Evolutionary conservation across 108 stramenopile species (phyloP), one percentile per base, ranked within the genome.

Genomic region (Skeletonema grethae): DNA sequence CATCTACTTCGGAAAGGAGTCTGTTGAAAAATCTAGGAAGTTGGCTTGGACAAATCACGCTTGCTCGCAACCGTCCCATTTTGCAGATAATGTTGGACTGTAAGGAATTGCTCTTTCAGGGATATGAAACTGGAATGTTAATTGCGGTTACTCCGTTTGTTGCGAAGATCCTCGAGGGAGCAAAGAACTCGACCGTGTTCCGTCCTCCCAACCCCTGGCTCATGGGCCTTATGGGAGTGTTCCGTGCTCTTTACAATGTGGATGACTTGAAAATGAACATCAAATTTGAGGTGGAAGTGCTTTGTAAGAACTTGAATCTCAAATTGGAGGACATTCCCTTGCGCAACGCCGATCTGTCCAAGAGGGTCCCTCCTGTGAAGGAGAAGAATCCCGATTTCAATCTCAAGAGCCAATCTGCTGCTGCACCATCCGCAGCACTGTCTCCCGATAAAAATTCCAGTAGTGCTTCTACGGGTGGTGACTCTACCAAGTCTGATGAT

Each of bases 121-220:
- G 95, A 18, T 99, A 98, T 69, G 99, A 99, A 83, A 96, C 96
- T 31, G 98, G 98, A 24, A 89, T 95, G 74, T 85, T 99, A 20
- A 97, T 99, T 72, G 98, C 99, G 7, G 96, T 99, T 28, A 94
- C 97, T 11, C 97, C 97, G n/a, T 99, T 99, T 68, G 90, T 98
- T 16, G 97, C 98, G 16, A 98, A 99, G 86, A 95, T 99, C 59
- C 84, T 99, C 31, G 98, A 99, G 65, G 97, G 97, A 4, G 94
- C 96, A 8, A 97, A 97, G 82, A 88, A 89, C 22, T 97, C 98
- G 7, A 38, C 72, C 18, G 88, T 97, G 16, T 99, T 99, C 77
- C 86, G 91, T 48, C 97, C 97, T n/a, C 98, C 98, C 0, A 99
- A 99, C 79, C 99, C 99, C 29, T 99, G 99, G 99, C 72, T 98